Evolutionary conservation across 176 grass and related monocot species (phyloP).

Genomic region (Ensete glaucum): DNA sequence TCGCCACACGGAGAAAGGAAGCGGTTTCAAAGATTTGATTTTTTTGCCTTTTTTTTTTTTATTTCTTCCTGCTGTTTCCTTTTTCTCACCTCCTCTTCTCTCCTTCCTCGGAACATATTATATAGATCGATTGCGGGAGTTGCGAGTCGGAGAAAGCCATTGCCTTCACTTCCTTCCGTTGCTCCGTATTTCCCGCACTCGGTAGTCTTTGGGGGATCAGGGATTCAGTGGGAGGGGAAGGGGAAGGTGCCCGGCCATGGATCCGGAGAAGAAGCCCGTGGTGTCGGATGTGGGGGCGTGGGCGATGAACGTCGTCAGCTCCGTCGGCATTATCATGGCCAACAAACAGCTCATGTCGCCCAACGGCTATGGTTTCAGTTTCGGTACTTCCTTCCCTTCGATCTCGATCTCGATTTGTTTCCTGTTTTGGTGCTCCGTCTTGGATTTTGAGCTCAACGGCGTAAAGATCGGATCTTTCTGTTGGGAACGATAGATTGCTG

Average conservation of each 20-base stretch:
- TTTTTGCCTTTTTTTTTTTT: too few species aligned
- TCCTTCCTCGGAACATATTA: too few species aligned
- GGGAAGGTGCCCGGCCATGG: neutral
- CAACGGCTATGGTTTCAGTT: constrained; percentile 68
- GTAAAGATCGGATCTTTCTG: neutral
- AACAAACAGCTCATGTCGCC: constrained; percentile 97
- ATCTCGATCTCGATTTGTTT: constrained; percentile 28
- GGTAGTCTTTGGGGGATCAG: neutral
- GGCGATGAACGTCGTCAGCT: constrained; percentile 98
- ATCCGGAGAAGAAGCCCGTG: constrained; percentile 60
- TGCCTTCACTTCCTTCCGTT: too few species aligned
- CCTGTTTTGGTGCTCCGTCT: neutral
- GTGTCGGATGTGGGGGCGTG: constrained; percentile 83
- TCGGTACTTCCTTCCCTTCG: constrained; percentile 37
- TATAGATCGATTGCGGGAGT: too few species aligned
- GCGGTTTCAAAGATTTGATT: too few species aligned
- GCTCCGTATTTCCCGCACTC: too few species aligned
- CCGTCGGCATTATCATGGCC: constrained; percentile 87
- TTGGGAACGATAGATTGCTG: neutral
- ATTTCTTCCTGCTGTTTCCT: too few species aligned
- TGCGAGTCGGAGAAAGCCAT: too few species aligned
- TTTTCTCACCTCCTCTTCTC: too few species aligned
- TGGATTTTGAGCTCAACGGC: neutral
- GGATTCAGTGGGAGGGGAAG: neutral
- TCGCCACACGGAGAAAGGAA: too few species aligned